These are phyloP conservation scores for Avena eriantha DNA, from an alignment of 176 grass and related monocot genomes.

Conservation along the genomic window DNA sequence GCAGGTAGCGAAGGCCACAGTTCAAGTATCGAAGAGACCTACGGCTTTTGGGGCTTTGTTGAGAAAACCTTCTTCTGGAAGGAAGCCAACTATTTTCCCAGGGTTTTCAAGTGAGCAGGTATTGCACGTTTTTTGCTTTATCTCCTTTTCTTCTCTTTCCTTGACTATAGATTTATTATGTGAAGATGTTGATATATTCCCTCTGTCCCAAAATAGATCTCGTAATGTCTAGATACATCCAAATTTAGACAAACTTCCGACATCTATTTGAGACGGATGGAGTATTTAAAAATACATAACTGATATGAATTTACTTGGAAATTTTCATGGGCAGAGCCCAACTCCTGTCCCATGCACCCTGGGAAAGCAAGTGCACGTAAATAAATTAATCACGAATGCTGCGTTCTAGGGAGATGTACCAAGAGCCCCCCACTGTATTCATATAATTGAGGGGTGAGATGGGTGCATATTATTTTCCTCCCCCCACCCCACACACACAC, in stretches of 20 bases:
- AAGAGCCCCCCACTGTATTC: conserved; percentile 12
- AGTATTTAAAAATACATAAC: conserved; percentile 11
- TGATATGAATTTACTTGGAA: conserved; percentile 10
- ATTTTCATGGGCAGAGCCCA: neutral
- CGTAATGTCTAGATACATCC: too few species aligned
- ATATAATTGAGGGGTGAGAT: neutral
- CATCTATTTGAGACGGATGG: too few species aligned
- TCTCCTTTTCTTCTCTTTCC: conserved; percentile 27
- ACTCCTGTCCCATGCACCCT: neutral
- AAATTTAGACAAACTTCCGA: too few species aligned
- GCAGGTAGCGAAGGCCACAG: conserved; percentile 57
- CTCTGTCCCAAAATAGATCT: too few species aligned
- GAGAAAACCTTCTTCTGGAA: conserved; percentile 66
- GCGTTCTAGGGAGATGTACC: conserved; percentile 1
- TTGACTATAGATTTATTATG: neutral
- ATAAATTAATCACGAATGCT: neutral
- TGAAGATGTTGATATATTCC: conserved; percentile 16
- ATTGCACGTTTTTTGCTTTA: conserved; percentile 38
- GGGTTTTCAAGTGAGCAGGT: conserved; percentile 63
- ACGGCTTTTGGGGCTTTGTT: conserved; percentile 90
- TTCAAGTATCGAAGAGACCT: conserved; percentile 73
- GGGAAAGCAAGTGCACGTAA: neutral
- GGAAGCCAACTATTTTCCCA: conserved; percentile 48
- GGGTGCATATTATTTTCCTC: neutral
- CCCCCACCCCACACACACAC: neutral